phyloP scores from a whole-genome alignment of 2,329 filamentous ascomycete genomes.

The Celoporthe dispersa region DNA sequence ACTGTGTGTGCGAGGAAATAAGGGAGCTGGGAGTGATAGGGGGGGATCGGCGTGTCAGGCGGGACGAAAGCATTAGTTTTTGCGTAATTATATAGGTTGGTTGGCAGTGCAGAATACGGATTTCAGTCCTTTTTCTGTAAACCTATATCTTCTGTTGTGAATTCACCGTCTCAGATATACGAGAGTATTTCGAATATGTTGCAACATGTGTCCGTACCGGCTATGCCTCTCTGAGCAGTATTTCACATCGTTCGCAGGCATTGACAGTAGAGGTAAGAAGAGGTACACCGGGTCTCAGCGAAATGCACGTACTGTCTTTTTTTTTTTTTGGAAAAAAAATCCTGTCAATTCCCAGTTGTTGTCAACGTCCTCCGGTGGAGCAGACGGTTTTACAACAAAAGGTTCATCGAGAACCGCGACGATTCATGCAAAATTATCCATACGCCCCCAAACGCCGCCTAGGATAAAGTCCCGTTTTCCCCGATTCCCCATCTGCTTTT shows the following conservation, averaged over 20 bases:
- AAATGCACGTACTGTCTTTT: background rate
- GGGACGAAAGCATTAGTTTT: slow-evolving; percentile 7
- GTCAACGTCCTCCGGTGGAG: background rate
- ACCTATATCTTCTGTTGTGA: background rate
- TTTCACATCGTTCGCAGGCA: background rate
- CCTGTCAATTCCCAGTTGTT: background rate
- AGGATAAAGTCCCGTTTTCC: slow-evolving; percentile 19
- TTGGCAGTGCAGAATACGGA: slow-evolving; percentile 9
- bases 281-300: background rate
- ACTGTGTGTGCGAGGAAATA: background rate
- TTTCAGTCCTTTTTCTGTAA: background rate
- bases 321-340: background rate
- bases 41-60: background rate
- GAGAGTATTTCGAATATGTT: background rate
- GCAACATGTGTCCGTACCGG: background rate
- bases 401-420: slow-evolving; percentile 6
- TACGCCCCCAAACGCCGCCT: slow-evolving; percentile 29
- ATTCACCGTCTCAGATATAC: background rate
- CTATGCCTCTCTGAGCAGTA: background rate
- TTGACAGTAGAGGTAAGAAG: background rate
- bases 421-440: slow-evolving; percentile 19
- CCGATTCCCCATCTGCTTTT: background rate
- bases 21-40: background rate
- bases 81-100: background rate
- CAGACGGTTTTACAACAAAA: slow-evolving; percentile 4